Base-by-base conservation (phyloP, 306 rosid genomes). In the Gleditsia sinensis region DNA sequence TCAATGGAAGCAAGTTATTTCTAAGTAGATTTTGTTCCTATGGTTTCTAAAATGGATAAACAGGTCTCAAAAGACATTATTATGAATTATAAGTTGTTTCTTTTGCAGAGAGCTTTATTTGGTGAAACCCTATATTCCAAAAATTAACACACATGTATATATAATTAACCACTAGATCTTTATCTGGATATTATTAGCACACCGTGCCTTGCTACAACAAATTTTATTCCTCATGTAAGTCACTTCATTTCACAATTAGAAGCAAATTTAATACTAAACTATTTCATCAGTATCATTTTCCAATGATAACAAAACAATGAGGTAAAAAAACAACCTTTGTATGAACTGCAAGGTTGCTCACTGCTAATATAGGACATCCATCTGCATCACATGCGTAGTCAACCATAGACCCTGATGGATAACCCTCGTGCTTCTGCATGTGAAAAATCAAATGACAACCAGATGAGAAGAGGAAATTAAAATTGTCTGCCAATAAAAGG, bases 401-500 rank as follows among this genome's bases (percentile, higher is more conserved):
- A 78, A 91, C 90, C 88, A 91, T 71, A 51, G 98, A 90, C 43
- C 95, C 98, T 56, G 98, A 91, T 7, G 98, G 96, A 87, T 91
- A 91, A 66, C 93, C 95, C 48, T 85, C 94, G 36, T 81, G 27
- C 72, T 86, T 88, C 98, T 94, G 90, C 78, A 50, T 19, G 66
- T 64, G 20, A 77, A 78, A 71, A 56, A 48, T 69, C 25, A 69
- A 23, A 69, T 25, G 28, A 59, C 16, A 16, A 71, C 27, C 19
- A 68, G 53, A 76, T 66, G 34, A 75, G 76, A 32, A 69, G 20
- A 67, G 64, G 69, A 32, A 58, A 69, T 23, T 48, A 48, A 50
- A 33, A 48, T 54, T 50, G 65, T 70, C 72, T 6, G 43, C 21
- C 25, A 42, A 77, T 50, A 56, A 48, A 79, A 13, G 34, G 30